These are phyloP conservation scores for Neonectria hederae DNA, from an alignment of 2,329 filamentous ascomycete genomes.

Conservation along the genomic window DNA sequence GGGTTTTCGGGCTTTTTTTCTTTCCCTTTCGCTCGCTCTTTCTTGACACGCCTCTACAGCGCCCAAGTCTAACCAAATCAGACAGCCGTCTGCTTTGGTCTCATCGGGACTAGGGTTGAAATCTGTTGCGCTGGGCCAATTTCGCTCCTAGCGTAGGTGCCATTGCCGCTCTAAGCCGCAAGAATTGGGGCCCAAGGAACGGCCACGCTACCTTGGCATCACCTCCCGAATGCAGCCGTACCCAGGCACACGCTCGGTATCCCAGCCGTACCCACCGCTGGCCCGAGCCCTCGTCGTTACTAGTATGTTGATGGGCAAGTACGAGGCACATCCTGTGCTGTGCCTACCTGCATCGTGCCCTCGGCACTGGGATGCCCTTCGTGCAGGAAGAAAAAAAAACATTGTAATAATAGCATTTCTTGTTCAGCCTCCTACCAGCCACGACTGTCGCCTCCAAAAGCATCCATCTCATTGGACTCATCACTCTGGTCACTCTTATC, in stretches of 20 bases:
- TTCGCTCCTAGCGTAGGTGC: constrained; percentile 37
- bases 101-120: constrained; percentile 40
- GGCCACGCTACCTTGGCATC: constrained; percentile 21
- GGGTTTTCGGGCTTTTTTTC: constrained; percentile 22
- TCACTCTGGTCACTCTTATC: not conserved
- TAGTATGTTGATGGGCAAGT: constrained; percentile 12
- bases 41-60: constrained; percentile 18
- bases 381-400: not conserved
- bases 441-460: not conserved
- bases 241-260: constrained; percentile 28
- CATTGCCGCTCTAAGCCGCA: constrained; percentile 45
- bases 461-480: constrained; percentile 3
- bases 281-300: constrained; percentile 21
- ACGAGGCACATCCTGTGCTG: constrained; percentile 9
- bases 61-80: constrained; percentile 9
- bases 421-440: not conserved
- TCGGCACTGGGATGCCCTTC: not conserved
- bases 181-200: constrained; percentile 31
- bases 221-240: constrained; percentile 34
- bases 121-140: constrained; percentile 31
- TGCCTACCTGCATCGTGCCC: not conserved
- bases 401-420: constrained; percentile 13
- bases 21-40: constrained; percentile 25
- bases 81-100: constrained; percentile 27
- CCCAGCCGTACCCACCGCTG: constrained; percentile 37